Conservation (phyloP, 1,139 yeast species). For the Yamadazyma siamensis region DNA sequence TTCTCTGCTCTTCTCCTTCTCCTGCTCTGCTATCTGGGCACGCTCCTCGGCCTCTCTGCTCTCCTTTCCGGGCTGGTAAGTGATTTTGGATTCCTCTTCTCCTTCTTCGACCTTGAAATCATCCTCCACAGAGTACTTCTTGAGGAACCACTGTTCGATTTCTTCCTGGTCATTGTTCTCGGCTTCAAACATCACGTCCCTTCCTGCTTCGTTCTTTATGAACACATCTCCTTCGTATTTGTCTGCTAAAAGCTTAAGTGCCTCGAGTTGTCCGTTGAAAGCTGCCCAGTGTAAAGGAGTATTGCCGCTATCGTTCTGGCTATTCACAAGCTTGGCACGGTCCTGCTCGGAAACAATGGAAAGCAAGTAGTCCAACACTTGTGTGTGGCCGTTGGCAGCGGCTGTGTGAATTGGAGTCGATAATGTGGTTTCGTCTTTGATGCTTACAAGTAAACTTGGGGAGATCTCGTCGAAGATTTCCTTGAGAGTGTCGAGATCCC, state of each 20-base stretch:
- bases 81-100: constrained; percentile 45
- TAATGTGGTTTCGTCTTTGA: constrained; percentile 60
- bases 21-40: constrained; percentile 6
- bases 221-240: constrained; percentile 79
- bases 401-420: constrained; percentile 92
- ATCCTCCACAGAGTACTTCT: constrained; percentile 70
- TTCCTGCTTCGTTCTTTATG: constrained; percentile 66
- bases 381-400: constrained; percentile 88
- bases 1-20: constrained; percentile 1
- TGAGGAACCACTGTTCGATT: constrained; percentile 69
- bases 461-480: constrained; percentile 65
- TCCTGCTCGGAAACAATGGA: constrained; percentile 44
- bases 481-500: constrained; percentile 72
- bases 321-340: constrained; percentile 47
- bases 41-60: constrained; percentile 35
- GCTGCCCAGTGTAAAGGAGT: constrained; percentile 97
- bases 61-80: constrained; percentile 48
- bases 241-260: constrained; percentile 69
- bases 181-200: constrained; percentile 87
- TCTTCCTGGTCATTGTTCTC: constrained; percentile 67
- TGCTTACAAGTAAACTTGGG: constrained; percentile 44
- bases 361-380: constrained; percentile 59
- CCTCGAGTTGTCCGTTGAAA: constrained; percentile 74
- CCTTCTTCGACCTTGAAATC: constrained; percentile 39
- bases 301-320: constrained; percentile 76